Evolutionary conservation across 768 basidiomycete genomes (phyloP), one percentile per base, ranked within the genome.

Genomic region (Chalciporus piperatus): DNA sequence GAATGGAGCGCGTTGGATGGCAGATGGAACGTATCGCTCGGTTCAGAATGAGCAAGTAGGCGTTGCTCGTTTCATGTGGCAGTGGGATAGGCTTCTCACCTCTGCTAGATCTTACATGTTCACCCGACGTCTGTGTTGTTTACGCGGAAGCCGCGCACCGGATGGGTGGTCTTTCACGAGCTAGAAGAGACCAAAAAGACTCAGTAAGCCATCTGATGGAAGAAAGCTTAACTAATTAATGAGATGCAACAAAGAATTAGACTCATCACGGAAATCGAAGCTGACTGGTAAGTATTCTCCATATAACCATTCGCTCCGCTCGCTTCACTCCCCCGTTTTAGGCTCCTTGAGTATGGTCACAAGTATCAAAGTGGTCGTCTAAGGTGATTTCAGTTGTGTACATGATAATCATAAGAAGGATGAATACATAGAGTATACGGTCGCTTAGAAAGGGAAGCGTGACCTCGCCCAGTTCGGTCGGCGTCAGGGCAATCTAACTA

Each of bases 161-260:
- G 91, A 7, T 98, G 93, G 92, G 90, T 99, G 4, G 76, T 99
- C 9, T 98, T 87, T 63, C 93, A 98, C 61, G 94, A 98, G 66
- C 85, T 97, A 74, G 87, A 98, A 61, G 96, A 98, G 69, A 98
- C 97, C 0, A 95, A 92, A 58, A 97, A 94, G 65, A 85, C 84
- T 38, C 95, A 91, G 90, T 91, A 59, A 61, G 89, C 67, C 39
- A 20, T 17, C 23, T 23, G 33, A 2, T 20, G 33, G 28, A 12
- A n/a, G 33, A 9, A 7, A 11, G 6, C n/a, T 8, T 39, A n/a
- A 23, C n/a, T 44, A 48, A 50, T 52, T 69, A 47, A 58, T 40
- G 16, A 45, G 23, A 48, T 22, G 13, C 12, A 10, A 32, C 14
- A 4, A 52, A 92, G 97, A 65, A 97, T 99, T 63, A 83, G 89